Conservation (phyloP, 2,329 filamentous ascomycete genomes). For the Coniochaeta ligniaria region DNA sequence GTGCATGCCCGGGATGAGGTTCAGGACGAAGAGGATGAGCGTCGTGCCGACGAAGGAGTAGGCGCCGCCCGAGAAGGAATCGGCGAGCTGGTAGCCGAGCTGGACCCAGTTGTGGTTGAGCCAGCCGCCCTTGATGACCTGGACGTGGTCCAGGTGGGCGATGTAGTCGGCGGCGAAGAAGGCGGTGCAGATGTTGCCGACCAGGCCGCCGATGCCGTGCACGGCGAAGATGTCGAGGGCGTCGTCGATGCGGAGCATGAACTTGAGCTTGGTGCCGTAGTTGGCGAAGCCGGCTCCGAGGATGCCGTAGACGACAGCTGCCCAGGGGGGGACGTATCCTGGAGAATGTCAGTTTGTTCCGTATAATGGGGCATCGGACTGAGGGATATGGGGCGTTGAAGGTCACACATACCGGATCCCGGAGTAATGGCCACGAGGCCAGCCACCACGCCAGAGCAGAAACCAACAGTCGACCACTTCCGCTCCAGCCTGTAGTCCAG, state of each 20-base stretch:
- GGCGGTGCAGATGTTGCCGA: constrained; percentile 72
- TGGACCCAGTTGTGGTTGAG: constrained; percentile 79
- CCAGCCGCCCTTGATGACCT: constrained; percentile 68
- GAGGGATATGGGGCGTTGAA: background rate
- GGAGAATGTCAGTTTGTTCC: background rate
- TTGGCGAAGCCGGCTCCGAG: constrained; percentile 74
- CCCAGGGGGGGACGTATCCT: constrained; percentile 75
- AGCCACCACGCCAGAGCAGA: constrained; percentile 85
- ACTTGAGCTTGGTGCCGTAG: constrained; percentile 88
- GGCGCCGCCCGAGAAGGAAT: constrained; percentile 65
- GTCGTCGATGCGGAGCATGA: constrained; percentile 72
- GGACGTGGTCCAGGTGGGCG: constrained; percentile 67
- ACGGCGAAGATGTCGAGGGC: constrained; percentile 85
- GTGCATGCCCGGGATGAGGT: constrained; percentile 67
- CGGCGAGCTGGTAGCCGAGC: constrained; percentile 75
- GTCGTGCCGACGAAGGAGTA: constrained; percentile 77
- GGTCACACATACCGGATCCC: constrained; percentile 55
- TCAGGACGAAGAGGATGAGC: constrained; percentile 73
- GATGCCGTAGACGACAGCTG: constrained; percentile 72
- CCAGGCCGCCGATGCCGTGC: constrained; percentile 69
- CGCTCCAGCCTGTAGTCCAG: constrained; percentile 82
- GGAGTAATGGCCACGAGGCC: constrained; percentile 86
- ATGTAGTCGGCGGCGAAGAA: constrained; percentile 84
- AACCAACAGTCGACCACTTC: constrained; percentile 90
- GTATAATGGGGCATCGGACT: background rate